Evolutionary conservation across 2,329 filamentous ascomycete genomes (phyloP).

Genomic region (Colletotrichum magnum): DNA sequence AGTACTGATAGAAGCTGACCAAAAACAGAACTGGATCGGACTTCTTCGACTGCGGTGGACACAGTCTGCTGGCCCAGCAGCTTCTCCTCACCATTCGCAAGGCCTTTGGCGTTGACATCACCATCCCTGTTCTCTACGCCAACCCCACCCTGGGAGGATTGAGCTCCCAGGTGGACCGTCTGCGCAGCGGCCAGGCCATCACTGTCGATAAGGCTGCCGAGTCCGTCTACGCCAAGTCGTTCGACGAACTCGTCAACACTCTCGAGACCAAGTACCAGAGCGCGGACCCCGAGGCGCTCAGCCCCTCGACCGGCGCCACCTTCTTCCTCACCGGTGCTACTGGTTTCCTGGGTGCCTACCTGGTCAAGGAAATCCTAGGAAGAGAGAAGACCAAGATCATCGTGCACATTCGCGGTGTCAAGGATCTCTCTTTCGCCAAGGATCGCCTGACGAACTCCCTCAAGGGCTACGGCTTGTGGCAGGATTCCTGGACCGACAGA

Average conservation of each 20-base stretch:
- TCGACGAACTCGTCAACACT: conserved; percentile 54
- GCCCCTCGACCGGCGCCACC: conserved; percentile 53
- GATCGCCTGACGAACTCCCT: conserved; percentile 12
- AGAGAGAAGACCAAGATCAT: conserved; percentile 57
- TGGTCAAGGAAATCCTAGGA: conserved; percentile 81
- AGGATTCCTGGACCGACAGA: conserved; percentile 74
- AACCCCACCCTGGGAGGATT: conserved; percentile 63
- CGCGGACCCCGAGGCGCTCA: too few relatives aligned
- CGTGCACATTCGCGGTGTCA: conserved; percentile 24
- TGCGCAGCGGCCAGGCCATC: conserved; percentile 54
- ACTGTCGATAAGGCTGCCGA: conserved; percentile 41
- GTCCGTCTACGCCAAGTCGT: conserved; percentile 58
- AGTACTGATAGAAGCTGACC: too few relatives aligned
- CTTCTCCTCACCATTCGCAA: conserved; percentile 77
- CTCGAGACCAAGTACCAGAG: too few relatives aligned
- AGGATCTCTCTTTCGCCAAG: conserved; percentile 13
- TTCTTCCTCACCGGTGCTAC: conserved; percentile 91
- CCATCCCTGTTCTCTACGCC: conserved; percentile 79
- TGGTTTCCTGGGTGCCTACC: conserved; percentile 88
- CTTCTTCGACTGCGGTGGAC: conserved; percentile 58
- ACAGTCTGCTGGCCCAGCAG: conserved; percentile 72
- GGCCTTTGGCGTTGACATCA: conserved; percentile 65
- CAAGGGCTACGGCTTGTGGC: conserved; percentile 80
- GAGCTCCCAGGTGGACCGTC: conserved; percentile 49
- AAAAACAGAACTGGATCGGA: conserved; percentile 50